Conservation (phyloP, 345 rosid species). For the Syzygium grande region DNA sequence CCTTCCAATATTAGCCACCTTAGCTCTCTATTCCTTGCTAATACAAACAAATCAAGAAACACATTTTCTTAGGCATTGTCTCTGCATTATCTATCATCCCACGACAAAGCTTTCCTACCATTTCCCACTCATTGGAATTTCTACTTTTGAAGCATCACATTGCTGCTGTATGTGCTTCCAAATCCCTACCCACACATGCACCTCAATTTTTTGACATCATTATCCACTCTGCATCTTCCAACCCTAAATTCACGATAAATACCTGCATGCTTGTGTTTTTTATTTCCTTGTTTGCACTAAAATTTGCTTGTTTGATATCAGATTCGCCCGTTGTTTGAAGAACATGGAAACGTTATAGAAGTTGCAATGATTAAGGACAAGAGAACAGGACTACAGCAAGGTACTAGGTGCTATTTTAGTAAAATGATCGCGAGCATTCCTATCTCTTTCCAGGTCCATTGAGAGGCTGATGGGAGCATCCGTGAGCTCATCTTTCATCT, state of each 20-base stretch:
- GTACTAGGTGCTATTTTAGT: conserved; percentile 38
- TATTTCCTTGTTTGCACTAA: neutral
- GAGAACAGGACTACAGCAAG: conserved; percentile 96
- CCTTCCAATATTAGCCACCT: neutral
- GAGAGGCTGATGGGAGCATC: conserved; percentile 94
- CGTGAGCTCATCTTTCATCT: conserved; percentile 69
- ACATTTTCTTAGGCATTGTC: neutral
- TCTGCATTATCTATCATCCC: neutral
- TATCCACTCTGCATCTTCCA: neutral
- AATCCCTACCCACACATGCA: neutral
- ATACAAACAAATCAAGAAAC: neutral
- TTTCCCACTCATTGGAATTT: neutral
- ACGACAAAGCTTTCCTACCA: neutral
- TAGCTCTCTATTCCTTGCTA: neutral
- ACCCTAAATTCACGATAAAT: neutral
- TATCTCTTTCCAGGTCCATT: conserved; percentile 70
- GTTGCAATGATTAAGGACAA: conserved; percentile 95
- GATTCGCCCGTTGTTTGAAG: conserved; percentile 86
- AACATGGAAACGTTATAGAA: conserved; percentile 84
- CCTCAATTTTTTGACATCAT: neutral
- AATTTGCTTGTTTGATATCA: conserved; percentile 13
- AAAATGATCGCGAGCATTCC: conserved; percentile 30
- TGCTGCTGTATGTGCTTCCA: neutral
- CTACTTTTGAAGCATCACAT: neutral
- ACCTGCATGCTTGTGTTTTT: neutral